A percentile compares a stretch with the other conserved stretches of the same genome.
These are phyloP conservation scores for Phytopythium vexans DNA, from an alignment of 352 stramenopile species.

Conservation along the genomic window DNA sequence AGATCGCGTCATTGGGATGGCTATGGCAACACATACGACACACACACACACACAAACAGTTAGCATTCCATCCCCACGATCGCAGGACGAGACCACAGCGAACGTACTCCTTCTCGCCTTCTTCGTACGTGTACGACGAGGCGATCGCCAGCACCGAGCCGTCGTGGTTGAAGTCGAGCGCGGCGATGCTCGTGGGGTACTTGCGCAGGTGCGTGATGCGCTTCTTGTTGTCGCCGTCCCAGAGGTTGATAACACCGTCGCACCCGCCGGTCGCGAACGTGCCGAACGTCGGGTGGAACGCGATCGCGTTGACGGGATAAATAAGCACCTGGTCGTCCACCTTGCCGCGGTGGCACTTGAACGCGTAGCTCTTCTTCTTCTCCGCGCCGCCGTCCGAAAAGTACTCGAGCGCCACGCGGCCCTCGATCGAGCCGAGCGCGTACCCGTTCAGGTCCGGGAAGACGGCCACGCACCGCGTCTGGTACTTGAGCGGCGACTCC, in stretches of 20 bases:
- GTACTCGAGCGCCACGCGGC: slow-evolving; percentile 96
- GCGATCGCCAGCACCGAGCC: slow-evolving; percentile 93
- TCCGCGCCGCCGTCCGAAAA: slow-evolving; percentile 55
- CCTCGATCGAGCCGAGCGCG: slow-evolving; percentile 94
- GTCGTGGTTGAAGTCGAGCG: slow-evolving; percentile 94
- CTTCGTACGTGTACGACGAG: slow-evolving; percentile 96
- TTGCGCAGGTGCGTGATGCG: slow-evolving; percentile 84
- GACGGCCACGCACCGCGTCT: slow-evolving; percentile 88
- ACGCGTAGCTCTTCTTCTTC: slow-evolving; percentile 91
- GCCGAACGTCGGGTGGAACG: slow-evolving; percentile 92
- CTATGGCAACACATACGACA: slow-evolving; percentile 22
- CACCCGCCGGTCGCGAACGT: slow-evolving; percentile 96
- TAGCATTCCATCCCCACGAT: not conserved
- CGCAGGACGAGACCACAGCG: not conserved
- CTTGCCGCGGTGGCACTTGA: slow-evolving; percentile 97
- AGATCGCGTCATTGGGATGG: slow-evolving; percentile 93
- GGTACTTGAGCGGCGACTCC: slow-evolving; percentile 88
- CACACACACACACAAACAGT: slow-evolving; percentile 2
- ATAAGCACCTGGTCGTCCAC: slow-evolving; percentile 80
- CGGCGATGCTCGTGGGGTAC: slow-evolving; percentile 86
- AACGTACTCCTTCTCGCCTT: slow-evolving; percentile 94
- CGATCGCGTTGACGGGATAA: slow-evolving; percentile 96
- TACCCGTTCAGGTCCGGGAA: slow-evolving; percentile 78
- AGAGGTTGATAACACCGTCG: slow-evolving; percentile 92
- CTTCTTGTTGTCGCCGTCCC: slow-evolving; percentile 97